These are phyloP conservation scores for Glutinoglossum americanum DNA, from an alignment of 495 filamentous ascomycete genomes.

Conservation along the genomic window DNA sequence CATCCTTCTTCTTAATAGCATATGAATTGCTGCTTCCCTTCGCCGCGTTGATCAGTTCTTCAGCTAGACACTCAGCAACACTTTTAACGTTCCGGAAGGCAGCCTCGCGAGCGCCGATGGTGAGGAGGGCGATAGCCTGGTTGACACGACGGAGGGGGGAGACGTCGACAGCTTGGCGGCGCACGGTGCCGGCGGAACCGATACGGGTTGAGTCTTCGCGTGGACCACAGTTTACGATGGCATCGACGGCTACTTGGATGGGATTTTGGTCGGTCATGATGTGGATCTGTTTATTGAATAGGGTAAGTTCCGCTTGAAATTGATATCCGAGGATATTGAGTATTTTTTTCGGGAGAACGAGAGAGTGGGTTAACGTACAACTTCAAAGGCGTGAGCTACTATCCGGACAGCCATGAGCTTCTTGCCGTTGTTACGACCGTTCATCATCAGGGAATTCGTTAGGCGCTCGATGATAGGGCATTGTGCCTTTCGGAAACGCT, in stretches of 20 bases:
- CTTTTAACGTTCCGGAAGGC: slow-evolving; percentile 98
- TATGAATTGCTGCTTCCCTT: slow-evolving; percentile 99
- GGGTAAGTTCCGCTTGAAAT: not conserved
- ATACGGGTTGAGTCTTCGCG: slow-evolving; percentile 99
- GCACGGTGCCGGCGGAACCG: slow-evolving; percentile 95
- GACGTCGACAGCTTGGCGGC: slow-evolving; percentile 99
- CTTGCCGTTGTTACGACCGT: slow-evolving; percentile 99
- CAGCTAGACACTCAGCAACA: slow-evolving; percentile 92
- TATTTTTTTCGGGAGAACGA: not conserved
- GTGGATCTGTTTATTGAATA: slow-evolving; percentile 49
- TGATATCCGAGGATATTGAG: not conserved
- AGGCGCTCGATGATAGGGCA: slow-evolving; percentile 99
- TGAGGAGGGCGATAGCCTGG: slow-evolving; percentile 94
- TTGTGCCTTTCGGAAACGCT: slow-evolving; percentile 99
- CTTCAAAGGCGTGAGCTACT: slow-evolving; percentile 96
- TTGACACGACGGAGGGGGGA: slow-evolving; percentile 98
- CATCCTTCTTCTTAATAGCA: slow-evolving; percentile 99
- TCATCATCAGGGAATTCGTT: slow-evolving; percentile 99
- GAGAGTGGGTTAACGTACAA: slow-evolving; percentile 38
- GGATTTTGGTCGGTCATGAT: slow-evolving; percentile 99
- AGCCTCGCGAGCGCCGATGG: slow-evolving; percentile 91
- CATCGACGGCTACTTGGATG: slow-evolving; percentile 97
- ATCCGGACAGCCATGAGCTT: slow-evolving; percentile 99
- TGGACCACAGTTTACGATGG: slow-evolving; percentile 99
- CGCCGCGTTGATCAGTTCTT: slow-evolving; percentile 99